Evolutionary conservation across 352 stramenopile species (phyloP).

Genomic region (Phytophthora fragariaefolia): DNA sequence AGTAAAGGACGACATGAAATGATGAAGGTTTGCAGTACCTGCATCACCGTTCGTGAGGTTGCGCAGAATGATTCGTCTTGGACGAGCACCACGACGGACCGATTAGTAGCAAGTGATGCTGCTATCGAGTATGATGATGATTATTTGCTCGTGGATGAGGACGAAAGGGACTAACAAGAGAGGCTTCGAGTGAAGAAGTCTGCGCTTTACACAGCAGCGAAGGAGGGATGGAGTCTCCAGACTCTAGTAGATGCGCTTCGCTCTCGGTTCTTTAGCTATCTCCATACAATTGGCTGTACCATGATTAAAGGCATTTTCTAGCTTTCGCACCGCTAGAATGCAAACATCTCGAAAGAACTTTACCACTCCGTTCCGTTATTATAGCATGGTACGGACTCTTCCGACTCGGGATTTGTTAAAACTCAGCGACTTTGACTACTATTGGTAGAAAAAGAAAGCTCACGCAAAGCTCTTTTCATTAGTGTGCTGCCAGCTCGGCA

Average conservation of each 20-base stretch:
- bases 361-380: too few relatives aligned
- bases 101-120: constrained; percentile 60
- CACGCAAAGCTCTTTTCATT: too few relatives aligned
- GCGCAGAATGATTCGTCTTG: constrained; percentile 62
- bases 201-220: constrained; percentile 10
- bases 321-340: constrained; percentile 20
- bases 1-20: constrained; percentile 51
- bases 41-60: constrained; percentile 64
- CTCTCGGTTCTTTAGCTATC: constrained; percentile 5
- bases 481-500: too few relatives aligned
- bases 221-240: constrained; percentile 15
- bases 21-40: constrained; percentile 79
- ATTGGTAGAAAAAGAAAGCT: too few relatives aligned
- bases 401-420: too few relatives aligned
- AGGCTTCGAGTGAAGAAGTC: constrained; percentile 26
- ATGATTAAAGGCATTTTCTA: constrained; percentile 26
- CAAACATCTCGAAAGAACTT: constrained; percentile 29
- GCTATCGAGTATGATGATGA: constrained; percentile 60
- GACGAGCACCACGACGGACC: constrained; percentile 53
- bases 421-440: too few relatives aligned
- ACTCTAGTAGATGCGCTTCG: constrained; percentile 7
- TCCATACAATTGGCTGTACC: constrained; percentile 35
- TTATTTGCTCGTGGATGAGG: constrained; percentile 43
- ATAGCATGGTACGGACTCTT: too few relatives aligned
- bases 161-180: constrained; percentile 1